Conservation (phyloP, 345 rosid genomes). For the Orychophragmus violaceus region DNA sequence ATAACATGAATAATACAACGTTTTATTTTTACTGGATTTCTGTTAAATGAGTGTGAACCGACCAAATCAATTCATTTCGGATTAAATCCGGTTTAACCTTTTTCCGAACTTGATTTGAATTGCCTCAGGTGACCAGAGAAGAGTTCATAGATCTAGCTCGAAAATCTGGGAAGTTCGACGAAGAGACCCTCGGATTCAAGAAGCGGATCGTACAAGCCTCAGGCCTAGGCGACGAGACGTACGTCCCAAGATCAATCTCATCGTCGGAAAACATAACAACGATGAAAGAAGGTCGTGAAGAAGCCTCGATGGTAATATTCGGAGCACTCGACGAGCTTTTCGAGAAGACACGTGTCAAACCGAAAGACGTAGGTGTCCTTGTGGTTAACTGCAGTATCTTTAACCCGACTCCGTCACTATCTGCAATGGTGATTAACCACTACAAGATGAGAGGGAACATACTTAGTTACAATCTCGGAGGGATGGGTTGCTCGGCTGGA, state of each 20-base stretch:
- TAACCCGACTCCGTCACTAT: constrained; percentile 89
- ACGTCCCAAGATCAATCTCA: constrained; percentile 56
- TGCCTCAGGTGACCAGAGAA: constrained; percentile 55
- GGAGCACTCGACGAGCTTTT: constrained; percentile 89
- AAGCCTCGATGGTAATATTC: constrained; percentile 75
- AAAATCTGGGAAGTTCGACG: constrained; percentile 63
- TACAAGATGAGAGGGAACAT: constrained; percentile 95
- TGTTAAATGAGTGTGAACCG: not conserved
- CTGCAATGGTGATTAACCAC: constrained; percentile 86
- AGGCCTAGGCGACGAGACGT: constrained; percentile 84
- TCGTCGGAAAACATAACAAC: constrained; percentile 52
- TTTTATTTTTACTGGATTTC: not conserved
- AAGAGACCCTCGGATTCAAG: constrained; percentile 54
- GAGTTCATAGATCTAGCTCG: constrained; percentile 56
- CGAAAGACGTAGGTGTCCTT: constrained; percentile 81
- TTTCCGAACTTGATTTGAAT: not conserved
- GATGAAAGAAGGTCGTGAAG: constrained; percentile 82
- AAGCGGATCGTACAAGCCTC: constrained; percentile 62
- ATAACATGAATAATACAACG: no score
- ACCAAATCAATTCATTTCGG: not conserved
- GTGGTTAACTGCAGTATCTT: constrained; percentile 94
- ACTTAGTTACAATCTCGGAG: constrained; percentile 86
- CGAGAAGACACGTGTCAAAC: constrained; percentile 67
- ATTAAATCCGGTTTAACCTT: not conserved
- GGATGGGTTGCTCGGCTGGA: constrained; percentile 96